These are phyloP conservation scores for Botrytis hyacinthi DNA, from an alignment of 2,329 filamentous ascomycete genomes.

Conservation along the genomic window DNA sequence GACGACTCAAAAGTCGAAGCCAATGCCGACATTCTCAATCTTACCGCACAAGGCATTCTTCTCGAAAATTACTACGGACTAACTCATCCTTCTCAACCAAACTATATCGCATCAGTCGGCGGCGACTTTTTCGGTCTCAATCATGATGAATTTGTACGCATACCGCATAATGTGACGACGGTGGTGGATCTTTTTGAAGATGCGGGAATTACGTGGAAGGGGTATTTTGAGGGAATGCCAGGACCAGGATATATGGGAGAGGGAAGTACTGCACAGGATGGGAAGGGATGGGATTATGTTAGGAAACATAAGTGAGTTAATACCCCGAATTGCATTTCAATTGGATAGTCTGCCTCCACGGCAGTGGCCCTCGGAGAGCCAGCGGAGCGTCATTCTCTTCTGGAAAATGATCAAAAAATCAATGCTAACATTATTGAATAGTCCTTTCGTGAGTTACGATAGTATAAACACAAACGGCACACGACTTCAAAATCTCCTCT, in stretches of 20 bases:
- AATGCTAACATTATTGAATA: constrained; percentile 23
- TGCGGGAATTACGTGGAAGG: constrained; percentile 44
- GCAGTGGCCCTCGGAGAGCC: constrained; percentile 14
- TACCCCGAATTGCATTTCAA: not conserved
- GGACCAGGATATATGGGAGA: constrained; percentile 49
- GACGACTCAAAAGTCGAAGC: constrained; percentile 45
- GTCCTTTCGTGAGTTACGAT: constrained; percentile 51
- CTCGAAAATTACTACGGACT: constrained; percentile 47
- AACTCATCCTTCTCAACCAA: constrained; percentile 49
- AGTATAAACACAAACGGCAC: constrained; percentile 50
- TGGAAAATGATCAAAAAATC: fast-evolving
- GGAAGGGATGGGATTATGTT: constrained; percentile 40
- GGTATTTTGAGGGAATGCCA: constrained; percentile 48
- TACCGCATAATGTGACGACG: constrained; percentile 48
- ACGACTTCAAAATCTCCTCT: constrained; percentile 58
- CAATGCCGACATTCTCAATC: constrained; percentile 43
- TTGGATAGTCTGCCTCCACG: constrained; percentile 5
- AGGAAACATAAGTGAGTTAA: constrained; percentile 37
- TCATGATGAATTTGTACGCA: constrained; percentile 45
- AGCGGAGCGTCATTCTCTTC: not conserved
- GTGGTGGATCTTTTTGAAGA: constrained; percentile 48
- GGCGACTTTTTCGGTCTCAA: constrained; percentile 51
- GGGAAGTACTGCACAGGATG: constrained; percentile 40
- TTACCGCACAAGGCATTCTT: constrained; percentile 46
- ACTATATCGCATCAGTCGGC: constrained; percentile 47